Percentiles rank a stretch among this genome's conserved stretches.
These are phyloP conservation scores for Plasmodium falciparum DNA, from an alignment of 169 alveolate genomes.

Conservation along the genomic window DNA sequence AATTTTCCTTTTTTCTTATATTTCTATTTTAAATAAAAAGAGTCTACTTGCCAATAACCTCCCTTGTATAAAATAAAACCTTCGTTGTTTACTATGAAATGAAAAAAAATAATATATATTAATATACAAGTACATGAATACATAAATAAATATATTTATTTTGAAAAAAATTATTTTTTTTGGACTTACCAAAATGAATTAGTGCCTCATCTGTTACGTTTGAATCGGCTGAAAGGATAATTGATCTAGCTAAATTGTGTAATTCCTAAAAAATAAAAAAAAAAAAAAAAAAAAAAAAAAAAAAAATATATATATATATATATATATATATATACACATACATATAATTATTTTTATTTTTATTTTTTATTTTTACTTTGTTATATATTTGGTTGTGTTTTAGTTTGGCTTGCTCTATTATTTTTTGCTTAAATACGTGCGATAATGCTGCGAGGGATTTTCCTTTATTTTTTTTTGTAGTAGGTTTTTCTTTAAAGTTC, in stretches of 20 bases:
- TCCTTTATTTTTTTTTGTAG: slow-evolving; percentile 8
- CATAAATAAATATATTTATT: not conserved
- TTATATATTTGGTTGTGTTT: slow-evolving; percentile 32
- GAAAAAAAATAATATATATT: not conserved
- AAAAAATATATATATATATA: not conserved
- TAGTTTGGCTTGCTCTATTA: slow-evolving; percentile 27
- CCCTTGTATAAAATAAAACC: slow-evolving; percentile 70
- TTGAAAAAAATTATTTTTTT: not conserved
- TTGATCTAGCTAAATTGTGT: slow-evolving; percentile 46
- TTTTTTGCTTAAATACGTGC: slow-evolving; percentile 29
- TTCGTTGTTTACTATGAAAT: slow-evolving; percentile 64
- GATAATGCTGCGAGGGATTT: slow-evolving; percentile 52
- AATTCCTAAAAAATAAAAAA: slow-evolving; percentile 38
- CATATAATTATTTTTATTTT: not conserved
- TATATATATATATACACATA: not conserved
- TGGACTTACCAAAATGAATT: slow-evolving; percentile 42
- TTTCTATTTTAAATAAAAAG: slow-evolving; percentile 30
- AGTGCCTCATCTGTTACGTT: slow-evolving; percentile 59
- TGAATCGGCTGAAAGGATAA: slow-evolving; percentile 64
- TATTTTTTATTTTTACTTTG: slow-evolving; percentile 19
- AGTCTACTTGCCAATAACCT: slow-evolving; percentile 65
- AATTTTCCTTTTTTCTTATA: too few relatives aligned
- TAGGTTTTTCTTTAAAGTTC: slow-evolving; percentile 33
- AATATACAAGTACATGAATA: not conserved
- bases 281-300: slow-evolving; percentile 1